Conservation (phyloP, 1,139 yeast genomes). For the Wickerhamomyces sp. region DNA sequence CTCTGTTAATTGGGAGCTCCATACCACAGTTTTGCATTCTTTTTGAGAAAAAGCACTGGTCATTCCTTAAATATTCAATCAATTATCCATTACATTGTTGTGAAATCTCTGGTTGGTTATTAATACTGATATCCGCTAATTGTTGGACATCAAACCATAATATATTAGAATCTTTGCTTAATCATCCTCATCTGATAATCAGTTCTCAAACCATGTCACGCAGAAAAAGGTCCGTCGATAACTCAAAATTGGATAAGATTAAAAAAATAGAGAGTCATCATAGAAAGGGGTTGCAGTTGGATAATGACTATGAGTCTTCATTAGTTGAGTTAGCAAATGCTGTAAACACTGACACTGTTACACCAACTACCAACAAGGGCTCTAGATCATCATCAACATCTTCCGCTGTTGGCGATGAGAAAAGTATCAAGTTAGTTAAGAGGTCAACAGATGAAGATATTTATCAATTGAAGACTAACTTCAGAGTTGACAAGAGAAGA, state of each 20-base stretch:
- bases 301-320: slow-evolving; percentile 5
- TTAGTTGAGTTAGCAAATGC: background rate
- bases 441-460: slow-evolving; percentile 14
- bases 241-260: background rate
- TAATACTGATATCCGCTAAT: no score
- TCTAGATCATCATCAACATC: background rate
- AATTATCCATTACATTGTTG: no score
- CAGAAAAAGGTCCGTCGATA: background rate
- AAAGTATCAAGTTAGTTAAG: slow-evolving; percentile 4
- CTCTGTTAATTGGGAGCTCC: no score
- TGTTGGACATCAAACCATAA: no score
- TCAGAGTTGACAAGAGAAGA: slow-evolving; percentile 19
- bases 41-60: no score
- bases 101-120: no score
- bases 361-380: background rate
- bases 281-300: background rate
- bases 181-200: background rate
- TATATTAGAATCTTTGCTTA: no score
- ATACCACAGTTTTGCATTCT: no score
- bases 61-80: no score
- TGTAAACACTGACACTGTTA: no score
- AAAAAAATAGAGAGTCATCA: background rate
- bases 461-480: slow-evolving; percentile 13
- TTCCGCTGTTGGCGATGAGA: background rate
- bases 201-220: background rate